Evolutionary conservation across 331 rosid genomes (phyloP), one percentile per base, ranked within the genome.

Genomic region (Rosa hybrid): DNA sequence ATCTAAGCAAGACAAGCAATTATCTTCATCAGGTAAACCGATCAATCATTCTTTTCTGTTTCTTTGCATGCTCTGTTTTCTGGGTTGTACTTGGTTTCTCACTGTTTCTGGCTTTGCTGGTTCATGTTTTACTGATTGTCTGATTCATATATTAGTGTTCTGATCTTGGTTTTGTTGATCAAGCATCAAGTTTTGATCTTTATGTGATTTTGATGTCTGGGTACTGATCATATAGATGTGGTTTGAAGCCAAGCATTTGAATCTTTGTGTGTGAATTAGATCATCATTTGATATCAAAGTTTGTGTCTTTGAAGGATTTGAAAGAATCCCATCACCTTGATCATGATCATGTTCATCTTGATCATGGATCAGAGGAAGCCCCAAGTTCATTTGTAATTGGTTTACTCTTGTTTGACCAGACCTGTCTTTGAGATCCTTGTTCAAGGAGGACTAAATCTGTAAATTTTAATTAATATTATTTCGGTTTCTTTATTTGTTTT

Each of bases 1-100:
- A 39, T 53, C 71, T 11, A 81, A 67, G 63, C 85, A 71, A 78
- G 85, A 84, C 74, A 68, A 53, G 44, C 82, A 51, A 51, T 79
- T 83, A 70, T 14, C 78, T 85, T 79, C 71, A 75, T 73, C 85
- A 87, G 94, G 97, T 71, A 89, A 89, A 85, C 86, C 21, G 49
- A 75, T 59, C 54, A 59, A 46, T 27, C 63, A 65, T 8, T 76
- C 30, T 62, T 6, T 12, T 45, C 13, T 65, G 8, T 38, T 14
- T 13, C 2, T 13, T 14, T 38, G 7, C 54, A n/a, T 44, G 20
- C 59, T 63, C 60, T 60, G 72, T 27, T 68, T 79, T 63, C 39
- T 17, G 50, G 25, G 51, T 42, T 41, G 10, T 18, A 8, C 21
- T 57, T 34, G 38, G 38, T 34, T 34, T 34, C 13, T 1, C 30